Percentiles rank a stretch among this genome's conserved stretches.
Evolutionary conservation across 768 basidiomycete species (phyloP).

Genomic region (Erythrobasidium yunnanense): DNA sequence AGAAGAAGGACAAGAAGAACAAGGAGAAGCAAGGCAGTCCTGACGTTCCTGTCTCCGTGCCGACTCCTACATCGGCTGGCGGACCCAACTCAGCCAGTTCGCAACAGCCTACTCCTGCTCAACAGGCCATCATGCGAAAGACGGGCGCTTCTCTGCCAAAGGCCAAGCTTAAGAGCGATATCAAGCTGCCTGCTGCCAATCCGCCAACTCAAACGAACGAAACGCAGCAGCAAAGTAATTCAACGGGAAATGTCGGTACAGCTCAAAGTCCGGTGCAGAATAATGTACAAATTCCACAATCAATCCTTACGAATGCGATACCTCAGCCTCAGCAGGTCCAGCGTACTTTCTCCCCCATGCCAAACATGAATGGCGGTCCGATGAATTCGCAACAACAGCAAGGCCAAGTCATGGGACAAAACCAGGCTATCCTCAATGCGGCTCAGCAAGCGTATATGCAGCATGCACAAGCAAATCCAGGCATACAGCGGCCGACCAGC

Average conservation of each 20-base stretch:
- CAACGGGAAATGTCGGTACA: not conserved
- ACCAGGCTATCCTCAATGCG: not conserved
- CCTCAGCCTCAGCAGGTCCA: not conserved
- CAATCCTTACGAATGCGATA: not conserved
- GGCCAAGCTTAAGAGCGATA: slow-evolving; percentile 23
- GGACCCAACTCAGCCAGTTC: not conserved
- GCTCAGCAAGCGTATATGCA: not conserved
- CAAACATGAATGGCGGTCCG: not conserved
- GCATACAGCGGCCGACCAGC: not conserved
- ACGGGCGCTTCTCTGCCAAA: slow-evolving; percentile 14
- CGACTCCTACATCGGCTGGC: not conserved
- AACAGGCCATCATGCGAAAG: slow-evolving; percentile 23
- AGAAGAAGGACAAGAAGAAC: slow-evolving; percentile 11
- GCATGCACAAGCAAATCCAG: not conserved
- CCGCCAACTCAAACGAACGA: not conserved
- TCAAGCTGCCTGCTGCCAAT: not conserved
- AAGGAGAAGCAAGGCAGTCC: slow-evolving; percentile 12
- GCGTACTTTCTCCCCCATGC: not conserved
- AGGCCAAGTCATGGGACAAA: not conserved
- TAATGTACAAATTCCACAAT: not conserved
- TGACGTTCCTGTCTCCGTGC: slow-evolving; percentile 1
- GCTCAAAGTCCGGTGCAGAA: not conserved
- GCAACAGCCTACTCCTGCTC: slow-evolving; percentile 5
- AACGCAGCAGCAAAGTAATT: too few relatives aligned
- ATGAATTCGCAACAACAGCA: not conserved